Base-by-base conservation (phyloP, 768 basidiomycete species). In the Suillus weaverae region DNA sequence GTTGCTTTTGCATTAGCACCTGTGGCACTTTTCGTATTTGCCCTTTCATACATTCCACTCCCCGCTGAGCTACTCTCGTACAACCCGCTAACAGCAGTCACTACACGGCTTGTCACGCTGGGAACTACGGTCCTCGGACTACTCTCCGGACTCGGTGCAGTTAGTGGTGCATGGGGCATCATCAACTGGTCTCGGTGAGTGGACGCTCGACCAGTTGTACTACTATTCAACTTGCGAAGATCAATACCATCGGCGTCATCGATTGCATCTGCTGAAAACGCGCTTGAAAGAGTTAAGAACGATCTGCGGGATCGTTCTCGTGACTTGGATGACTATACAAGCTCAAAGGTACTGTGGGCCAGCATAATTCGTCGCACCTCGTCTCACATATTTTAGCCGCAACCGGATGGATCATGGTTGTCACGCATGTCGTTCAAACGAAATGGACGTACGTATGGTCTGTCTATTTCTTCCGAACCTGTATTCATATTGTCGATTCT, bases 91-190 rank as follows among this genome's bases (percentile, higher is more conserved):
- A 83, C 83, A 10, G 78, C 85, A 1, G 79, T 83, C 0, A 78
- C 88, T 2, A 79, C 89, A 3, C 85, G 92, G 13, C 81, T 94
- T 16, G 85, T 89, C 22, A 89, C 93, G 22, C 76, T 94, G 26
- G 93, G 93, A 3, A 93, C 89, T 0, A 80, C 88, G 36, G 84
- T 93, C 63, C 86, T 95, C n/a, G 93, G 93, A 6, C 72, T 88
- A 3, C 80, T 95, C 6, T 92, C 92, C 0, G 93, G 93, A 0
- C 89, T 92, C 66, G 92, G 92, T 67, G 88, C 91, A 4, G 80
- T 90, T 56, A 86, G 83, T 67, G 88, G 84, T 54, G 83, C 86
- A 0, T 91, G 90, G 89, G 77, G 69, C 10, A 61, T 35, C 22
- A 14, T 60, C 62, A 62, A 9, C 13, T 5, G 38, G 30, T 59